phyloP scores from a whole-genome alignment of 2,329 filamentous ascomycete species.

The Hysterium pulicare region DNA sequence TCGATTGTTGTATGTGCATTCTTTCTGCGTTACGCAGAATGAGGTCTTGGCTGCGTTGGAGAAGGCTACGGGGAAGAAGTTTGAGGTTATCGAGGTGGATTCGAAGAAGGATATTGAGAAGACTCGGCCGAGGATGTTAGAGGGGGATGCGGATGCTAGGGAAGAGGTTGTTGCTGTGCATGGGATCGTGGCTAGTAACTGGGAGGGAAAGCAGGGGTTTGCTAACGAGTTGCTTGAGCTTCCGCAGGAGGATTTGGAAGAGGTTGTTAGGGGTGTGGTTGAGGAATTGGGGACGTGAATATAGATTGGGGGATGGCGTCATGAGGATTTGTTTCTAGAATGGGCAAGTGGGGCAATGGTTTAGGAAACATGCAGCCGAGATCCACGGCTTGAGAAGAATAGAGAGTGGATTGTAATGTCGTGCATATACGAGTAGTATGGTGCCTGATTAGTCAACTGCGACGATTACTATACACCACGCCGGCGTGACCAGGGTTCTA shows the following conservation, averaged over 20 bases:
- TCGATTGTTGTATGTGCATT: conserved; percentile 56
- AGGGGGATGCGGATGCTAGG: conserved; percentile 26
- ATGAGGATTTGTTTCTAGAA: too few relatives aligned
- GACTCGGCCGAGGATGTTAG: conserved; percentile 29
- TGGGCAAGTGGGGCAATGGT: too few relatives aligned
- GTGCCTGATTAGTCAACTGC: too few relatives aligned
- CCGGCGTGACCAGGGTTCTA: too few relatives aligned
- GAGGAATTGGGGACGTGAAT: too few relatives aligned
- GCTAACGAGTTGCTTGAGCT: conserved; percentile 31
- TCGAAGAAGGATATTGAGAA: conserved; percentile 27
- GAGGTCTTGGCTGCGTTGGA: conserved; percentile 56
- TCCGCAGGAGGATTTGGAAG: conserved; percentile 28
- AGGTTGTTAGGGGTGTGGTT: conserved; percentile 26
- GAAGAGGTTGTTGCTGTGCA: conserved; percentile 34
- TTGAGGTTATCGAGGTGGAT: conserved; percentile 44
- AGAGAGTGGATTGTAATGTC: too few relatives aligned
- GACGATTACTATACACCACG: too few relatives aligned
- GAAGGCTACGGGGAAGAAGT: conserved; percentile 51
- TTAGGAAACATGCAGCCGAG: too few relatives aligned
- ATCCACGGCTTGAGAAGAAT: too few relatives aligned
- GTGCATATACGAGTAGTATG: too few relatives aligned
- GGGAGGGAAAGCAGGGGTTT: conserved; percentile 28
- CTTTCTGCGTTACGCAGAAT: conserved; percentile 57
- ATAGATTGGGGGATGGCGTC: too few relatives aligned
- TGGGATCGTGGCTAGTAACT: conserved; percentile 34